These are phyloP conservation scores for Talaromyces thailandensis DNA, from an alignment of 495 filamentous ascomycete species.

Conservation along the genomic window DNA sequence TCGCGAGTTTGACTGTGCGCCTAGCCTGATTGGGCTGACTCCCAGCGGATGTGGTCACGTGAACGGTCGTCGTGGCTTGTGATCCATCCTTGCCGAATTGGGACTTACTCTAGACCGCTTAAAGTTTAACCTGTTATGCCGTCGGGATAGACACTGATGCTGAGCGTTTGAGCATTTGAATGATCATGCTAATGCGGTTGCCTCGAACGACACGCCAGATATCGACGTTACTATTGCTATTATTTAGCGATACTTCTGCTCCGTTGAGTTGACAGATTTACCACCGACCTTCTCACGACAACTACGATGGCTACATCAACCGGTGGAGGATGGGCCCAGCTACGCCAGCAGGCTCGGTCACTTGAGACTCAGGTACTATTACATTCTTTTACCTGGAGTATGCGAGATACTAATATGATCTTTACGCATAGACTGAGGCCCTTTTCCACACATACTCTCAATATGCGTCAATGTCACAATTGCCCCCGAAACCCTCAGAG, in stretches of 20 bases:
- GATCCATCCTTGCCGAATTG: neutral
- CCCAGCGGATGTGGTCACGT: neutral
- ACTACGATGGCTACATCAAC: conserved; percentile 55
- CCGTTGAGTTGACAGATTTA: conserved; percentile 2
- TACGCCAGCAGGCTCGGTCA: conserved; percentile 84
- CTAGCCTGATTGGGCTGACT: conserved; percentile 10
- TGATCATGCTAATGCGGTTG: neutral
- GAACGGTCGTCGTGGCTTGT: neutral
- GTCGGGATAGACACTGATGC: neutral
- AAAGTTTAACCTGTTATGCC: neutral
- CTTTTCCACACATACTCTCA: conserved; percentile 95
- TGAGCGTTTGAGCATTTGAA: neutral
- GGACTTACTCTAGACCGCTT: neutral
- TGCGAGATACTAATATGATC: neutral
- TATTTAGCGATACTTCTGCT: neutral
- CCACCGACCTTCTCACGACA: neutral
- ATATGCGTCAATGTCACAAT: conserved; percentile 72
- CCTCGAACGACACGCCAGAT: neutral
- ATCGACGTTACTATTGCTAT: neutral
- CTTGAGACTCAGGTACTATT: conserved; percentile 81
- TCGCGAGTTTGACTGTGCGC: conserved; percentile 15
- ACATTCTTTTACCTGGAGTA: neutral
- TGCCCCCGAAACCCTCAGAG: conserved; percentile 73
- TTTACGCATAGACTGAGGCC: conserved; percentile 62
- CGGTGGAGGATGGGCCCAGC: conserved; percentile 85